Evolutionary conservation across 2,329 filamentous ascomycete species (phyloP).

Genomic region (Monilinia polystroma): DNA sequence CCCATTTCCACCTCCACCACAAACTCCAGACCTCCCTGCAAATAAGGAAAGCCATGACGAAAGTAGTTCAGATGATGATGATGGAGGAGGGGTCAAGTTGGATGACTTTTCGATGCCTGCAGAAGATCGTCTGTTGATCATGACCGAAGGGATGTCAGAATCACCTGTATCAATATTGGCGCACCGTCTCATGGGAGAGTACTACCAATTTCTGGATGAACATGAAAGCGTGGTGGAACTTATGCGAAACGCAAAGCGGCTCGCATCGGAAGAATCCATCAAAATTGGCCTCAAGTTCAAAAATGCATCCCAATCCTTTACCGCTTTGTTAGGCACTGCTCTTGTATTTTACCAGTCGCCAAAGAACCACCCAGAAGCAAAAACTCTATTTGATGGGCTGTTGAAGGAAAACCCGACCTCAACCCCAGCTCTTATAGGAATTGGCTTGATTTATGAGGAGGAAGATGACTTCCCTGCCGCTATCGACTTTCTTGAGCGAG

Average conservation of each 20-base stretch:
- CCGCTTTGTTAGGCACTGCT: slow-evolving; percentile 78
- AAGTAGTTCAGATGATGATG: slow-evolving; percentile 56
- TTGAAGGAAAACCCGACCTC: slow-evolving; percentile 72
- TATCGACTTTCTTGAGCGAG: slow-evolving; percentile 74
- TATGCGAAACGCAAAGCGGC: slow-evolving; percentile 69
- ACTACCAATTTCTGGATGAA: slow-evolving; percentile 82
- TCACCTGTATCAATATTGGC: slow-evolving; percentile 72
- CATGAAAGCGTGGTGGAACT: slow-evolving; percentile 78
- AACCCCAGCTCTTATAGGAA: slow-evolving; percentile 79
- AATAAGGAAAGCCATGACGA: slow-evolving; percentile 47
- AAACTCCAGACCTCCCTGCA: slow-evolving; percentile 46
- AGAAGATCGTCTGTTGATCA: slow-evolving; percentile 77
- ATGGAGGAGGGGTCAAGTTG: slow-evolving; percentile 54
- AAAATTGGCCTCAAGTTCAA: slow-evolving; percentile 68
- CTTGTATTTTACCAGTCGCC: slow-evolving; percentile 89
- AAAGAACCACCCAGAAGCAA: slow-evolving; percentile 84
- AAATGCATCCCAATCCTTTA: slow-evolving; percentile 72
- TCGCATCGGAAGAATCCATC: slow-evolving; percentile 58
- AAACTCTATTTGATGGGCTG: slow-evolving; percentile 78
- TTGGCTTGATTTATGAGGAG: slow-evolving; percentile 89
- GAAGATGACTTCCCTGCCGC: slow-evolving; percentile 85
- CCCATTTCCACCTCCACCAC: slow-evolving; percentile 65
- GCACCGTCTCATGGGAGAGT: slow-evolving; percentile 78
- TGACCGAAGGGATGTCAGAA: slow-evolving; percentile 68
- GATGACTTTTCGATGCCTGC: slow-evolving; percentile 61